phyloP scores from a whole-genome alignment of 2,329 filamentous ascomycete genomes.

The Thelonectria discophora region DNA sequence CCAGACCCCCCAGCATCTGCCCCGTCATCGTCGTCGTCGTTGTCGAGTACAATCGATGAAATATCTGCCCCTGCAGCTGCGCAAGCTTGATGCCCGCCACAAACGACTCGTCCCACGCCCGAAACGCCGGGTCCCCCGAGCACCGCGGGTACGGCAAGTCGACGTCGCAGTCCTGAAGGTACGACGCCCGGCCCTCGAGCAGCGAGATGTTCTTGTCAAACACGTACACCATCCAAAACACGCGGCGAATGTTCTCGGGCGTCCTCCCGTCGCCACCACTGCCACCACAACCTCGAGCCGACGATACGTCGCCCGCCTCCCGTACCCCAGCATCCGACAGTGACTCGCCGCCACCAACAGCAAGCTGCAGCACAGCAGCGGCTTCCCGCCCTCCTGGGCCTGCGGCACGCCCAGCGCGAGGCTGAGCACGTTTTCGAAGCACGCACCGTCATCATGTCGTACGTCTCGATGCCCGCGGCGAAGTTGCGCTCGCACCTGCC shows the following conservation, averaged over 20 bases:
- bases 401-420: constrained; percentile 30
- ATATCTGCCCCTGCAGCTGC: constrained; percentile 25
- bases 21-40: neutral
- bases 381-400: constrained; percentile 24
- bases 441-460: constrained; percentile 27
- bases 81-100: constrained; percentile 24
- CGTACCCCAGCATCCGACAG: constrained; percentile 35
- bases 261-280: constrained; percentile 15
- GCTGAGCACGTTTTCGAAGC: constrained; percentile 31
- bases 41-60: constrained; percentile 28
- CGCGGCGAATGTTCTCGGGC: constrained; percentile 21
- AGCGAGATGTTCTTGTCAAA: constrained; percentile 32
- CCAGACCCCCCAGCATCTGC: too few species aligned
- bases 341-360: constrained; percentile 25
- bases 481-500: constrained; percentile 28
- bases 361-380: constrained; percentile 24
- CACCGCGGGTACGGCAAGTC: constrained; percentile 21
- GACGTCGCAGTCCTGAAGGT: constrained; percentile 31
- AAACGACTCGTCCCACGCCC: constrained; percentile 27
- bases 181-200: constrained; percentile 26
- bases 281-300: too few species aligned
- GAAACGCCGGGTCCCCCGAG: constrained; percentile 13
- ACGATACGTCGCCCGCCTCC: constrained; percentile 28
- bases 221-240: constrained; percentile 35
- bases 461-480: constrained; percentile 28